Base-by-base conservation (phyloP, 495 filamentous ascomycete genomes). In the Hypoxylon perforatum region DNA sequence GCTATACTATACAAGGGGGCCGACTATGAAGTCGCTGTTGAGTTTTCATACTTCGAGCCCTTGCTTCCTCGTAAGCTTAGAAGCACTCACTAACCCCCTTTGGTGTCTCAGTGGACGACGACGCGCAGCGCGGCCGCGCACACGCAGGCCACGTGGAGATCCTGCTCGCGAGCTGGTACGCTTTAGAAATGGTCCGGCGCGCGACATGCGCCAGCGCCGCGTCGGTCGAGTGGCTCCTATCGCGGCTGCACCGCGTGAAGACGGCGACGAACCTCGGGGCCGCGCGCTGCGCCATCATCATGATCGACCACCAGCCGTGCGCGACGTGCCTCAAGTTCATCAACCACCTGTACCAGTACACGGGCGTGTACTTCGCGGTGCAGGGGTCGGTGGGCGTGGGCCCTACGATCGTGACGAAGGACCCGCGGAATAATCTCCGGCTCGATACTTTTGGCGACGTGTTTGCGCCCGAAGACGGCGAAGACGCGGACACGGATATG, bases 131-230 rank as follows among this genome's bases (percentile, higher is more conserved):
- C 0, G 71, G 71, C 0, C 54, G 71, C n/a, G 68, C 68, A 0
- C 71, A 71, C 36, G 68, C 71, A 0, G 70, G 71, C 1, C 71
- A 73, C 10, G 71, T 73, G 0, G 71, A 73, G n/a, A 61, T 73
- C 5, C 46, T 73, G 8, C 65, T 73, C 0, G 68, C 57, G 2
- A 46, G 50, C 12, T 73, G 71, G 71, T 69, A 69, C 17, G 52
- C 53, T 0, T 1, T 73, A 0, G 44, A 68, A 30, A 28, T 71
- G 28, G 39, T 57, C 15, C 21, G 46, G 9, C 25, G 11, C 17
- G 14, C 35, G 1, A 14, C 7, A 11, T 60, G 55, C 0, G 7
- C 39, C 14, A 7, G 4, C 11, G 48, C 42, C 1, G 52, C 48
- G 7, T 15, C 28, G 11, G 1, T 55, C 0, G 53, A 71, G 7